phyloP scores from a whole-genome alignment of 177 flowering plant species.

The Vitis hybrid region DNA sequence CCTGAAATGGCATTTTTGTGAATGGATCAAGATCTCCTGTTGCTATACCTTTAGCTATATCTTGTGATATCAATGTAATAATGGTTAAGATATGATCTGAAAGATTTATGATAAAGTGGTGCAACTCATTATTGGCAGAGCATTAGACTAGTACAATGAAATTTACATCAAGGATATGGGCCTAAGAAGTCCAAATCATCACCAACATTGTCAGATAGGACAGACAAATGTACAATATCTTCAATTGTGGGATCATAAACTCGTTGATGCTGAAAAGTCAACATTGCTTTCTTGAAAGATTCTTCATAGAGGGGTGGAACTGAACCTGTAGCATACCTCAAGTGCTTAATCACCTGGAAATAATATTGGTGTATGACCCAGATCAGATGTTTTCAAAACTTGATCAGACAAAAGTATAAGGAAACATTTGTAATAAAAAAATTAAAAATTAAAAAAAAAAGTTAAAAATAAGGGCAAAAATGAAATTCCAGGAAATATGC shows the following conservation, averaged over 20 bases:
- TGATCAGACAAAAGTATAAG: too few species aligned
- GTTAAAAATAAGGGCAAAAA: background rate
- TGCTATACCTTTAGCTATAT: slow-evolving; percentile 82
- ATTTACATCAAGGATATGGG: slow-evolving; percentile 83
- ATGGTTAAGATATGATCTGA: slow-evolving; percentile 46
- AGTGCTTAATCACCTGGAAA: slow-evolving; percentile 83
- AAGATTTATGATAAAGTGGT: background rate
- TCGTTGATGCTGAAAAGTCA: slow-evolving; percentile 88
- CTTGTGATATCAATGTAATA: slow-evolving; percentile 57
- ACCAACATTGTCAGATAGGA: slow-evolving; percentile 33
- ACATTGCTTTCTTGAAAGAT: slow-evolving; percentile 81
- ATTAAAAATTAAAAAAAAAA: background rate
- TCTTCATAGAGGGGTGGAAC: slow-evolving; percentile 88
- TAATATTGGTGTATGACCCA: background rate
- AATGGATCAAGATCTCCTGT: slow-evolving; percentile 86
- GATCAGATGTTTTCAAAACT: too few species aligned
- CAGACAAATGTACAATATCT: slow-evolving; percentile 71
- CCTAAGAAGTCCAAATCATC: slow-evolving; percentile 85
- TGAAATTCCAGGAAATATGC: background rate
- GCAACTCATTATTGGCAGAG: background rate
- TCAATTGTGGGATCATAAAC: slow-evolving; percentile 76
- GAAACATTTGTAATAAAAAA: background rate
- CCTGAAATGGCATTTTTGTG: slow-evolving; percentile 79
- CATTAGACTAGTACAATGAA: background rate
- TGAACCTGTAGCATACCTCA: slow-evolving; percentile 59